Evolutionary conservation across 192 early-diverging fungal genomes (phyloP), one percentile per base, ranked within the genome.

Genomic region (Entrophospora sp.): DNA sequence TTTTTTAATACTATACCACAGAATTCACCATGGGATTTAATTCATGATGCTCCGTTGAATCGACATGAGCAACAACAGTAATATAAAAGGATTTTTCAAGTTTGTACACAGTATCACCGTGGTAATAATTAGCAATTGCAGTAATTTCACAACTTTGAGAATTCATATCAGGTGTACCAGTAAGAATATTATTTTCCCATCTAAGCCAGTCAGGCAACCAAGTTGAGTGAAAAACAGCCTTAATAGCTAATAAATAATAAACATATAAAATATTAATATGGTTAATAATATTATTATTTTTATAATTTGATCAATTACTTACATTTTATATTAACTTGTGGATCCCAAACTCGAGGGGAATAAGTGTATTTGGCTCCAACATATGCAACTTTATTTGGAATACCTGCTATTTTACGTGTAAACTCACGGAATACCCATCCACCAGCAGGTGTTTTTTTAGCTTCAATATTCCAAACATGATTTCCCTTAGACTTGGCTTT

Each of bases 391-490:
- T 85, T 78, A 73, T 86, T 83, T 22, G 86, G 78, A 9, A 70
- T 53, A n/a, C 82, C 76, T 8, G 81, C 83, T 65, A 91, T 89
- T 49, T 83, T 78, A 48, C 89, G 78, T 40, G 75, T 70, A 64
- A 87, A 88, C 71, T 90, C 88, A 30, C 81, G 75, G 51, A 91
- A 91, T 70, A 84, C 79, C 88, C 88, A 91, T 16, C 81, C 73
- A 44, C 74, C 78, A 20, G 77, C 73, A 16, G 79, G 77, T 0
- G 83, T 85, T 66, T 88, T 89, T 46, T 86, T 85, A 18, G 88
- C 89, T 66, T 90, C 88, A 59, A 91, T 87, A 38, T 89, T 87
- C 88, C 88, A 90, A 34, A 90, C 87, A 53, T 87, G 85, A 43
- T 84, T 84, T 22, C 89, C 89, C 69, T 91, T 91, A 69, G 80